Conservation (phyloP, 169 alveolate genomes). For the Eimeria brunetti region DNA sequence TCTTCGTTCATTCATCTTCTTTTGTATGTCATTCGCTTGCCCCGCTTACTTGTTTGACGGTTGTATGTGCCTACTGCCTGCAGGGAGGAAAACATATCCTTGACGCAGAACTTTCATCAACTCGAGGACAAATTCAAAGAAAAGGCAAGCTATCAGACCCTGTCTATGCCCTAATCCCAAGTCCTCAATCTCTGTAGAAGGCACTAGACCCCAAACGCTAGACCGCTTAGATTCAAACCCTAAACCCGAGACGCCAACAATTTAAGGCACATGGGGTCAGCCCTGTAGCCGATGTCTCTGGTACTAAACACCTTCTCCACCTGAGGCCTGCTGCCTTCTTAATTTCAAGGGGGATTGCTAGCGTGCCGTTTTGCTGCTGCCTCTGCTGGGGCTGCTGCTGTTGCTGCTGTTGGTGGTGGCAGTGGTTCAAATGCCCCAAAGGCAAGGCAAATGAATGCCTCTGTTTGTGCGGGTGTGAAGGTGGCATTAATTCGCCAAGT, state of each 20-base stretch:
- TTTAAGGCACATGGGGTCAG: background rate
- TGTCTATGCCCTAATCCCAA: too few relatives aligned
- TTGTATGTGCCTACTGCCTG: background rate
- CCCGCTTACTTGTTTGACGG: background rate
- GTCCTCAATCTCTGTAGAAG: background rate
- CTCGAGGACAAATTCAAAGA: constrained; percentile 70
- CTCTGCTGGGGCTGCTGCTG: background rate
- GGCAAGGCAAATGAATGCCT: background rate
- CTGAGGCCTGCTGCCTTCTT: background rate
- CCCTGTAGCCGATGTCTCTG: background rate
- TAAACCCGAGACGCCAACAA: background rate
- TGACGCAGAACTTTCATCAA: constrained; percentile 72
- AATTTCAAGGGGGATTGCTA: background rate
- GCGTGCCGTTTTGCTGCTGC: background rate
- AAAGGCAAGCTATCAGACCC: constrained; percentile 23
- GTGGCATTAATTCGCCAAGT: constrained; percentile 49
- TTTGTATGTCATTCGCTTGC: background rate
- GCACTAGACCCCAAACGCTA: background rate
- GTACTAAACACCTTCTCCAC: background rate
- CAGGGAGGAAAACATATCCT: constrained; percentile 75
- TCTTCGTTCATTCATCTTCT: background rate
- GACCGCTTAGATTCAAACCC: background rate
- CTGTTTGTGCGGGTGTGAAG: background rate
- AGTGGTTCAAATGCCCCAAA: background rate
- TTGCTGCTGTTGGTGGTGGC: background rate